Percentiles rank a stretch among this genome's conserved stretches.
These are phyloP conservation scores for Penicillium crystallinum DNA, from an alignment of 495 filamentous ascomycete species.

Conservation along the genomic window DNA sequence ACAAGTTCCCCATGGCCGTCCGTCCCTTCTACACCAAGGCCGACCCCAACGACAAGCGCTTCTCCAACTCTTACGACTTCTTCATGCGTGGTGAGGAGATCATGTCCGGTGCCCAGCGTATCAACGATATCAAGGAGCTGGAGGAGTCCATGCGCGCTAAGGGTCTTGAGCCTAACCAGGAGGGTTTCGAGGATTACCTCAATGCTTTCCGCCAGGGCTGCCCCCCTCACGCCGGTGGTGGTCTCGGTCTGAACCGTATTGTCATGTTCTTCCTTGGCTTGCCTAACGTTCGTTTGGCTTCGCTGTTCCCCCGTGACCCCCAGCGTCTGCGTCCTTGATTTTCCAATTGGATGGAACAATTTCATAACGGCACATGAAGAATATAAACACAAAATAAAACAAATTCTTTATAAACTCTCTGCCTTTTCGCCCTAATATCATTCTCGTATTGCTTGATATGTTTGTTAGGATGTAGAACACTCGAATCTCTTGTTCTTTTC, in stretches of 20 bases:
- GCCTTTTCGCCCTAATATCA: not conserved
- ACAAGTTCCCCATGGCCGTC: conserved; percentile 82
- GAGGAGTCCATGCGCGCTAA: conserved; percentile 63
- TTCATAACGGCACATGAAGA: not conserved
- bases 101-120: conserved; percentile 80
- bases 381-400: conserved; percentile 13
- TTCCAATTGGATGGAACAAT: not conserved
- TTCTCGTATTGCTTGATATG: too few relatives aligned
- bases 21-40: conserved; percentile 90
- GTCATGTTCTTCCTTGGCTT: conserved; percentile 83
- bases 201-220: conserved; percentile 74
- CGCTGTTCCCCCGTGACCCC: conserved; percentile 80
- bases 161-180: conserved; percentile 65
- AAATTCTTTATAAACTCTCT: not conserved
- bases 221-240: conserved; percentile 79
- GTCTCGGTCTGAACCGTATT: conserved; percentile 82
- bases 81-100: conserved; percentile 93
- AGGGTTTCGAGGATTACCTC: conserved; percentile 80
- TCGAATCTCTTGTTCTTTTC: too few relatives aligned
- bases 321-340: conserved; percentile 67
- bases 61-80: conserved; percentile 87
- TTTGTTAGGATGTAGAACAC: too few relatives aligned
- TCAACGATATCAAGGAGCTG: conserved; percentile 67
- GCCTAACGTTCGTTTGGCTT: conserved; percentile 73
- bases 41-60: conserved; percentile 57